Evolutionary conservation across 352 stramenopile genomes (phyloP).

Genomic region (Phytophthora pseudosyringae): DNA sequence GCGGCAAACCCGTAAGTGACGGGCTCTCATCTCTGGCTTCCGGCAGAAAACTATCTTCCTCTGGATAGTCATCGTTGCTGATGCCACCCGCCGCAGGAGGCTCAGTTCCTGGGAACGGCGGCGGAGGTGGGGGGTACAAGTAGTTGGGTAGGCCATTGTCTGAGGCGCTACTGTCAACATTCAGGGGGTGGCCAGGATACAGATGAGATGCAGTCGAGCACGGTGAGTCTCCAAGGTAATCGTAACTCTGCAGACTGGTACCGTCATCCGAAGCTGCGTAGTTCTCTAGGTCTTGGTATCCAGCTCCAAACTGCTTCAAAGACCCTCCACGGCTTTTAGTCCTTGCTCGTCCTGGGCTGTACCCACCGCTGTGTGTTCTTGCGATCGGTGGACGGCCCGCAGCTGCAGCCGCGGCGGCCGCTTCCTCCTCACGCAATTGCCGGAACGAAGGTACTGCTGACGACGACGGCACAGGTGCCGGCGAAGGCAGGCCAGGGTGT

Average conservation of each 20-base stretch:
- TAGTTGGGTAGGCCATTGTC: slow-evolving; percentile 26
- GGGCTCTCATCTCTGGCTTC: slow-evolving; percentile 32
- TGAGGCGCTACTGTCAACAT: slow-evolving; percentile 16
- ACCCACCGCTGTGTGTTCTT: slow-evolving; percentile 37
- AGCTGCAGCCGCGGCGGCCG: slow-evolving; percentile 29
- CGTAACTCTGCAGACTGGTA: slow-evolving; percentile 41
- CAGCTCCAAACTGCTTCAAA: slow-evolving; percentile 22
- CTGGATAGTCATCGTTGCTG: slow-evolving; percentile 25
- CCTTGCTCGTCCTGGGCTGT: slow-evolving; percentile 20
- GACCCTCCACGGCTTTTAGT: slow-evolving; percentile 32
- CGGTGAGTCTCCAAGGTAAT: slow-evolving; percentile 39
- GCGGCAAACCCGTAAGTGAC: slow-evolving; percentile 37
- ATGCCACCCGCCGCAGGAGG: slow-evolving; percentile 2
- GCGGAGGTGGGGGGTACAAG: slow-evolving; percentile 26
- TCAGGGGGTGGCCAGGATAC: slow-evolving; percentile 18
- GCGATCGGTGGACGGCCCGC: slow-evolving; percentile 29
- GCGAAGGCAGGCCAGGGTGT: slow-evolving; percentile 19
- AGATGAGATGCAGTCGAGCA: slow-evolving; percentile 32
- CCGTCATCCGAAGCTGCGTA: slow-evolving; percentile 45
- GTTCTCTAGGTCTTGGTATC: slow-evolving; percentile 29
- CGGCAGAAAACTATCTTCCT: slow-evolving; percentile 45
- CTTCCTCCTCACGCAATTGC: slow-evolving; percentile 57
- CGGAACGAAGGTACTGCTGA: slow-evolving; percentile 67
- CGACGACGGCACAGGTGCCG: slow-evolving; percentile 32
- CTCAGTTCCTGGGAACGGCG: slow-evolving; percentile 26